Conservation (phyloP, 179 eudicot genomes). For the Carnegiea gigantea region DNA sequence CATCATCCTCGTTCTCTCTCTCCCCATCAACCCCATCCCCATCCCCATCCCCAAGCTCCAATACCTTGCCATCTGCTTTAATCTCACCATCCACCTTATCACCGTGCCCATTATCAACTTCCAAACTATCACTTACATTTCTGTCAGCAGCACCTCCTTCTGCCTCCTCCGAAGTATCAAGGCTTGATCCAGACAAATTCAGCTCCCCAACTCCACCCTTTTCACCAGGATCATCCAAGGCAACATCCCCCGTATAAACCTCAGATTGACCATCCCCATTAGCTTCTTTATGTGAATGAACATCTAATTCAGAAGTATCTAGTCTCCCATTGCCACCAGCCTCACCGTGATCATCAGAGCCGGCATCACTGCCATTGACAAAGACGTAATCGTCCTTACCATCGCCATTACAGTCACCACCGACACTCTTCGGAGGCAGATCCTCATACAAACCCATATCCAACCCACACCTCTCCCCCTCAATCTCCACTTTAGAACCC, state of each 20-base stretch:
- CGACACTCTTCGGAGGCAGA: constrained; percentile 30
- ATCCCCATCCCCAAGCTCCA: constrained; percentile 11
- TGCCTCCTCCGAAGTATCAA: constrained; percentile 6
- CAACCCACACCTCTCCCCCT: constrained; percentile 40
- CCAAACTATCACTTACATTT: constrained; percentile 1
- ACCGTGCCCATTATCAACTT: constrained; percentile 1
- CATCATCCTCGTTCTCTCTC: constrained; percentile 14
- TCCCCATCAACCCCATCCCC: constrained; percentile 6
- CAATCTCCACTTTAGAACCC: constrained; percentile 19
- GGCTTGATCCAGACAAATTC: constrained; percentile 16
- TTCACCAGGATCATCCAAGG: constrained; percentile 33
- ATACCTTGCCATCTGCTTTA: constrained; percentile 5
- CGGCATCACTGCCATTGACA: constrained; percentile 37
- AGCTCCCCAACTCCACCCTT: constrained; percentile 15
- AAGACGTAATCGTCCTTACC: constrained; percentile 53
- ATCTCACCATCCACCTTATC: constrained; percentile 11
- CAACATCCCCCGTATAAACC: constrained; percentile 18
- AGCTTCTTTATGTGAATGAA: constrained; percentile 12
- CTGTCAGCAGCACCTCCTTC: constrained; percentile 5
- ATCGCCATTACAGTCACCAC: constrained; percentile 32
- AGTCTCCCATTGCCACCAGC: constrained; percentile 17
- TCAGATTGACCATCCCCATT: constrained; percentile 10
- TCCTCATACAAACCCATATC: constrained; percentile 50
- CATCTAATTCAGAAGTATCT: constrained; percentile 15
- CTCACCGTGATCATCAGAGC: constrained; percentile 34